Evolutionary conservation across 202 grass and related monocot genomes (phyloP), one percentile per base, ranked within the genome.

Genomic region (Hordeum pubiflorum): DNA sequence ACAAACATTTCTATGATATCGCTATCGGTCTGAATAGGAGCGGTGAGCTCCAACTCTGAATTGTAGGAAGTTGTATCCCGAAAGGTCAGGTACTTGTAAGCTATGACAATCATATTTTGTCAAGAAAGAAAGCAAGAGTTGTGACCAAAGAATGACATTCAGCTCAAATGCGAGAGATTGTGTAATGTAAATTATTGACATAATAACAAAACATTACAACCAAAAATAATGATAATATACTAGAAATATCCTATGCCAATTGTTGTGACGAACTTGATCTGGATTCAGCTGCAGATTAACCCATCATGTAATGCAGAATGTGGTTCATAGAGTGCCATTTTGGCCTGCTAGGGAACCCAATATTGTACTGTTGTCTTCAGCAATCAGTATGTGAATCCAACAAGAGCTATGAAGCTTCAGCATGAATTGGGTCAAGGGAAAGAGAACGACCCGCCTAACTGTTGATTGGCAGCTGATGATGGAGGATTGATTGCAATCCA

Each of bases 401-500:
- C 67, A 80, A 80, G 70, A 55, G 29, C 23, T 76, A 33, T 80
- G 67, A 54, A 22, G 57, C 69, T 61, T 81, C 21, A 61, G 38
- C 71, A 66, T 79, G 76, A 72, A 62, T 62, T 61, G 63, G 57
- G 65, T 97, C 84, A 99, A 76, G 92, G 96, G 87, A 99, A 93
- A 32, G 87, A 83, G 85, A 99, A 99, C 0, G 95, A 93, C 32
- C 92, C 92, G 4, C 96, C 96, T 1, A 99, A 20, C 79, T 99
- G 92, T 2, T 91, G 80, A 59, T 85, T 79, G 75, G 92, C 88
- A 69, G 72, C 52, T 22, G 59, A 33, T 3, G 96, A 91, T 12
- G 90, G 96, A 63, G 95, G 95, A 66, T 91, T 96, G 82, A 99
- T 99, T 5, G 92, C 92, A 63, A 96, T 87, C 86, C 90, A 94